Conservation (phyloP, 768 basidiomycete genomes). For the Cytidiella melzeri region DNA sequence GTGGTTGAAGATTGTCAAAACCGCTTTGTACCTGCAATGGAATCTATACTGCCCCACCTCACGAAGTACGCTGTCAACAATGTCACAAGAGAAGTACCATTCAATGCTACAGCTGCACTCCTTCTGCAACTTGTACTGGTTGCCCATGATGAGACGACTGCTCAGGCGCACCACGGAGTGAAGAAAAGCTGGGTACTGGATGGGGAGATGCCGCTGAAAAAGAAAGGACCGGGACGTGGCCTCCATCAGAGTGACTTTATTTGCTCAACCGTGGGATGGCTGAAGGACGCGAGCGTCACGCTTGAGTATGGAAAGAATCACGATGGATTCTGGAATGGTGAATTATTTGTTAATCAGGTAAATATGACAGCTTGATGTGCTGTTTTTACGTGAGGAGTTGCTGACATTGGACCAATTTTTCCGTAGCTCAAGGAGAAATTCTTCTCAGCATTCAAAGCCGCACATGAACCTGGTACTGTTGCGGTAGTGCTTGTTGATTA, state of each 20-base stretch:
- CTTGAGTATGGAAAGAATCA: constrained; percentile 32
- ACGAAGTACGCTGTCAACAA: too few species aligned
- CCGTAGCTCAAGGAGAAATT: constrained; percentile 18
- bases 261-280: not conserved
- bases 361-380: constrained; percentile 1
- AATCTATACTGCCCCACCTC: too few species aligned
- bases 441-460: constrained; percentile 16
- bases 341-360: constrained; percentile 30
- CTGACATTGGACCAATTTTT: too few species aligned
- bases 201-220: constrained; percentile 28
- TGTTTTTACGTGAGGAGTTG: not conserved
- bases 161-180: too few species aligned
- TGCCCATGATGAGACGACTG: too few species aligned
- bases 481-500: constrained; percentile 33
- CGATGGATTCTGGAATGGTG: constrained; percentile 34
- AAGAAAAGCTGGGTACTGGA: constrained; percentile 33
- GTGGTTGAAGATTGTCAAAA: too few species aligned
- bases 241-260: constrained; percentile 34
- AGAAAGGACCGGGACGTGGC: constrained; percentile 34
- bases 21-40: too few species aligned
- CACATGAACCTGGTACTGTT: constrained; percentile 11
- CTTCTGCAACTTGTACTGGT: too few species aligned
- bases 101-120: too few species aligned
- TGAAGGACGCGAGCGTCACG: not conserved
- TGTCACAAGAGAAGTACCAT: too few species aligned